A percentile compares a stretch with the other conserved stretches of the same genome.
Evolutionary conservation across 1,284 basidiomycete species (phyloP).

Genomic region (Cryptococcus neoformans): DNA sequence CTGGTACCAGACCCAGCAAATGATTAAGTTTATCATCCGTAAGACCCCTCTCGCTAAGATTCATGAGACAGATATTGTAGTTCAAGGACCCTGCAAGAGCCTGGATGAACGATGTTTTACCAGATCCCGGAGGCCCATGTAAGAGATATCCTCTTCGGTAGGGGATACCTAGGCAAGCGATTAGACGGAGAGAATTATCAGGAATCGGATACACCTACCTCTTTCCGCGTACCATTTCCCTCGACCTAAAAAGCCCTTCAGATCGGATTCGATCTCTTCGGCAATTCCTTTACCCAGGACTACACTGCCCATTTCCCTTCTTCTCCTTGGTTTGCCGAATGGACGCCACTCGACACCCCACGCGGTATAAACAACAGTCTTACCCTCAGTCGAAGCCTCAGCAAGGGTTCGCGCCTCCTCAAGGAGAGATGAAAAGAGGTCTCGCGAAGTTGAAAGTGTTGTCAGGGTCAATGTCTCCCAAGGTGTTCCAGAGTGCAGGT

Average conservation of each 20-base stretch:
- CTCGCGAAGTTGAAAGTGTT: slow-evolving; percentile 79
- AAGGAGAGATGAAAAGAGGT: slow-evolving; percentile 75
- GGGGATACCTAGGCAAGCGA: slow-evolving; percentile 70
- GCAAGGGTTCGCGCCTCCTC: slow-evolving; percentile 86
- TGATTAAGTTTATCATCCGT: slow-evolving; percentile 97
- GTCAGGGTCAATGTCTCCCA: slow-evolving; percentile 98
- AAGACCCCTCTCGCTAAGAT: slow-evolving; percentile 92
- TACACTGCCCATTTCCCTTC: slow-evolving; percentile 86
- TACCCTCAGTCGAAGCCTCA: slow-evolving; percentile 81
- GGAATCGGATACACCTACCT: slow-evolving; percentile 56
- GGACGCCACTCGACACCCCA: slow-evolving; percentile 97
- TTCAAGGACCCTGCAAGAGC: slow-evolving; percentile 87
- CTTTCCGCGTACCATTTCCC: slow-evolving; percentile 95
- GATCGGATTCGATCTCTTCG: slow-evolving; percentile 74
- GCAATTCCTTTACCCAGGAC: slow-evolving; percentile 77
- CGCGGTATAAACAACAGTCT: slow-evolving; percentile 92
- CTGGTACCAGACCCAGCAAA: slow-evolving; percentile 87
- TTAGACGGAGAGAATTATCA: neutral
- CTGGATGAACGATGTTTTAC: slow-evolving; percentile 98
- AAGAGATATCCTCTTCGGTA: slow-evolving; percentile 95
- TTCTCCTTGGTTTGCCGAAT: slow-evolving; percentile 87
- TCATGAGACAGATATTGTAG: slow-evolving; percentile 96
- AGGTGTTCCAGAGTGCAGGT: slow-evolving; percentile 84
- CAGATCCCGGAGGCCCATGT: slow-evolving; percentile 94
- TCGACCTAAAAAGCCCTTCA: slow-evolving; percentile 76